Evolutionary conservation across 106 monocot genomes (phyloP), one percentile per base, ranked within the genome.

Genomic region (Vanilla planifolia): DNA sequence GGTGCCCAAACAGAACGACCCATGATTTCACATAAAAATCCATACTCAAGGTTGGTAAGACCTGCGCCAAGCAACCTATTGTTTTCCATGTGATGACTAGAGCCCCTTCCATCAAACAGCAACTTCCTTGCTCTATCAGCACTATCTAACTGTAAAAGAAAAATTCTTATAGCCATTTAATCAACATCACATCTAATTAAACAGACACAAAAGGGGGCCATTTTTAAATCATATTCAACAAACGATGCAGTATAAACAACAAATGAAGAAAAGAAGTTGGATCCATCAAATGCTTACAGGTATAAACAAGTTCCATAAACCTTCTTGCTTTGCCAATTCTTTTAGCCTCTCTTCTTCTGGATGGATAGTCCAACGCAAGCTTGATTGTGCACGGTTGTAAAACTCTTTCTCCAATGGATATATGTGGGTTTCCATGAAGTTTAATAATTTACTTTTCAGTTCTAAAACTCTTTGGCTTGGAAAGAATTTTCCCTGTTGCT

Each of bases 11-110:
- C 66, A 62, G 92, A 98, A 44, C 92, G 85, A 19, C 98, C 98
- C 98, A 98, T 92, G 58, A 98, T 92, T 67, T 98, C 92, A 73
- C 98, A 98, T 45, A 98, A 68, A 66, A 82, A 82, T 73, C 82
- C 98, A 82, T 98, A 98, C 53, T 98, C 98, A 58, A 98, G 85
- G 59, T 98, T 98, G 60, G 98, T 80, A 70, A 98, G 82, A 30
- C 98, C 92, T 6, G 82, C 92, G 68, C 98, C 98, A 20, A 98
- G 62, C 40, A 98, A 68, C 33, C 73, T 61, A 63, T 73, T 63
- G 40, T 65, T 44, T 60, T 55, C 27, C 8, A 30, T 58, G 33
- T 15, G 15, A 68, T 60, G 52, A 29, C 55, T 2, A 3, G 59
- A 27, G 55, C 62, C 34, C 1, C 44, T 48, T 1, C 61, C 91